A percentile compares a stretch with the other conserved stretches of the same genome.
phyloP scores from a whole-genome alignment of 768 basidiomycete genomes.

The Tricholomella constricta region DNA sequence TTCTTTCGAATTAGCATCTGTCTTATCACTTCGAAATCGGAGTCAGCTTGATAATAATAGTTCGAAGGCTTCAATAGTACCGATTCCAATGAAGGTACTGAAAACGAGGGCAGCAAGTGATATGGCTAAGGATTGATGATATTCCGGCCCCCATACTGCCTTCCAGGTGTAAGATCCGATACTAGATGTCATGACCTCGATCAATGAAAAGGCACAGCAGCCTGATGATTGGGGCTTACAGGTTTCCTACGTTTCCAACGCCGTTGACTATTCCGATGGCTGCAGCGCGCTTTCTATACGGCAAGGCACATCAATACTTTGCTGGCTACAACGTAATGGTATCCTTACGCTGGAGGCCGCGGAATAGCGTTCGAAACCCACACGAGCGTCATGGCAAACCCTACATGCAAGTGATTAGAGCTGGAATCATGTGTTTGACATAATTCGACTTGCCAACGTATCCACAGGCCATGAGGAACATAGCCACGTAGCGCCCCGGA shows the following conservation, averaged over 20 bases:
- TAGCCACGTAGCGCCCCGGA: constrained; percentile 57
- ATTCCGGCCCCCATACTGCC: constrained; percentile 59
- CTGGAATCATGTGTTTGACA: too few relatives aligned
- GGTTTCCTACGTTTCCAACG: constrained; percentile 52
- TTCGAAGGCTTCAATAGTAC: too few relatives aligned
- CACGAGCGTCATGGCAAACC: constrained; percentile 50
- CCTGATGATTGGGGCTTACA: constrained; percentile 38
- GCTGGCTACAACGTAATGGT: too few relatives aligned
- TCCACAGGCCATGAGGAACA: constrained; percentile 67
- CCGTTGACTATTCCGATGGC: constrained; percentile 68
- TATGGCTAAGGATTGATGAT: constrained; percentile 65
- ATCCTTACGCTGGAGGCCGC: constrained; percentile 54
- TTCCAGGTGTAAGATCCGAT: constrained; percentile 67
- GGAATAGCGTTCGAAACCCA: constrained; percentile 66
- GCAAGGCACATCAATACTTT: too few relatives aligned
- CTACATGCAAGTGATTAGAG: too few relatives aligned
- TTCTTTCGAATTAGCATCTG: constrained; percentile 56
- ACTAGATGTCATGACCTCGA: constrained; percentile 32
- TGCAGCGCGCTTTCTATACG: constrained; percentile 51
- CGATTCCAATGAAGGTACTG: constrained; percentile 25
- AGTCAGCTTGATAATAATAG: too few relatives aligned
- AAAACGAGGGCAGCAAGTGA: constrained; percentile 37
- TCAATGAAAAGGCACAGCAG: background rate
- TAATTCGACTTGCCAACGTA: constrained; percentile 34
- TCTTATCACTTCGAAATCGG: constrained; percentile 39